phyloP scores from a whole-genome alignment of 345 rosid species.

The Linum trigynum region DNA sequence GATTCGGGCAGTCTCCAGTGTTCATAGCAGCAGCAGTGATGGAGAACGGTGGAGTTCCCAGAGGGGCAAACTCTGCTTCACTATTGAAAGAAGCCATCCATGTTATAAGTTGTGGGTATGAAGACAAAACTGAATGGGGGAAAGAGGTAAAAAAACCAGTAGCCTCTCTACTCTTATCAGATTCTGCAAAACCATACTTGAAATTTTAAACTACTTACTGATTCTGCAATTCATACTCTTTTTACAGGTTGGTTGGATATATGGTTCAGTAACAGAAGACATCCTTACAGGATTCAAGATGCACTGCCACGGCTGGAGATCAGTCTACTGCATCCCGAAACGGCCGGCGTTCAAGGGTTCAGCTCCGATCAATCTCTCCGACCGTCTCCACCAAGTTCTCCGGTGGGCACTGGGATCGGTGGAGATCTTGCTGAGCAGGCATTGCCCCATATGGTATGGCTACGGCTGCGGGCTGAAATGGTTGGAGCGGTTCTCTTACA shows the following conservation, averaged over 20 bases:
- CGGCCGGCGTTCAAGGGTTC: constrained; percentile 45
- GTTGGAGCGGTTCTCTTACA: constrained; percentile 57
- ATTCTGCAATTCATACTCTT: background rate
- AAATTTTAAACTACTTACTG: constrained; percentile 1
- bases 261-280: constrained; percentile 18
- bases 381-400: constrained; percentile 66
- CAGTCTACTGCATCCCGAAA: constrained; percentile 54
- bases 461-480: constrained; percentile 58
- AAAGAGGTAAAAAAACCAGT: constrained; percentile 33
- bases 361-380: constrained; percentile 33
- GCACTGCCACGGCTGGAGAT: constrained; percentile 76
- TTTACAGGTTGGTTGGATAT: constrained; percentile 57
- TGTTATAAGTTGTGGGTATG: constrained; percentile 63
- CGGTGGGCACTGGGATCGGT: constrained; percentile 72
- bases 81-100: constrained; percentile 67
- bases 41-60: constrained; percentile 50
- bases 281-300: constrained; percentile 69
- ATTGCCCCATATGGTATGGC: constrained; percentile 69
- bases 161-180: background rate
- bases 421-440: constrained; percentile 61
- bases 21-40: constrained; percentile 38
- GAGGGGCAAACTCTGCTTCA: constrained; percentile 38
- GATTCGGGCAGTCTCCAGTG: constrained; percentile 49
- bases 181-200: background rate
- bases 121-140: constrained; percentile 69